A percentile compares a stretch with the other conserved stretches of the same genome.
These are phyloP conservation scores for Melampsora larici-populina DNA, from an alignment of 1,284 basidiomycete genomes.

Conservation along the genomic window DNA sequence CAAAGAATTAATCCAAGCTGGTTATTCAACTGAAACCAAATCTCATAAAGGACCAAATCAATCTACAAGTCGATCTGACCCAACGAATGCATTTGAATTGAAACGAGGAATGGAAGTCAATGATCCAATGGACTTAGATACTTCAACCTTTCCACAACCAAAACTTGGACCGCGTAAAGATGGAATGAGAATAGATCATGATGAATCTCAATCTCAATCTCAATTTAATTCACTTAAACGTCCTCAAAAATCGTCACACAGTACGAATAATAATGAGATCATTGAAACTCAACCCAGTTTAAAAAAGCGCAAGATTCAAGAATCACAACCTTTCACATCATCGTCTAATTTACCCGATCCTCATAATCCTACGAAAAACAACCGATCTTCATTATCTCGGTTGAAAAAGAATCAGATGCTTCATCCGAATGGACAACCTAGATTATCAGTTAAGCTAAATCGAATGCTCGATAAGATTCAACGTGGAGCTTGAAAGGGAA, in stretches of 20 bases:
- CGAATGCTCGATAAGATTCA: constrained; percentile 25
- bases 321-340: not conserved
- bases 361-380: not conserved
- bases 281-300: not conserved
- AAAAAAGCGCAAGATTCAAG: not conserved
- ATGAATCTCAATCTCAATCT: constrained; percentile 9
- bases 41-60: not conserved
- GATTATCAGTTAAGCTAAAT: constrained; percentile 5
- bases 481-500: not conserved
- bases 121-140: not conserved
- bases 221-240: not conserved
- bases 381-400: not conserved
- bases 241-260: not conserved
- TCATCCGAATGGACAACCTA: constrained; percentile 39
- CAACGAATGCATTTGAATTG: not conserved
- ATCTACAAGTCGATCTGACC: not conserved
- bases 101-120: not conserved
- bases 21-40: not conserved
- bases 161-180: no score
- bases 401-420: constrained; percentile 2
- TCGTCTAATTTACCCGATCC: not conserved
- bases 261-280: not conserved
- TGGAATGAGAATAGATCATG: not conserved
- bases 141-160: no score
- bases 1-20: constrained; percentile 32